Evolutionary conservation across 345 rosid genomes (phyloP), one percentile per base, ranked within the genome.

Genomic region (Moringa oleifera): DNA sequence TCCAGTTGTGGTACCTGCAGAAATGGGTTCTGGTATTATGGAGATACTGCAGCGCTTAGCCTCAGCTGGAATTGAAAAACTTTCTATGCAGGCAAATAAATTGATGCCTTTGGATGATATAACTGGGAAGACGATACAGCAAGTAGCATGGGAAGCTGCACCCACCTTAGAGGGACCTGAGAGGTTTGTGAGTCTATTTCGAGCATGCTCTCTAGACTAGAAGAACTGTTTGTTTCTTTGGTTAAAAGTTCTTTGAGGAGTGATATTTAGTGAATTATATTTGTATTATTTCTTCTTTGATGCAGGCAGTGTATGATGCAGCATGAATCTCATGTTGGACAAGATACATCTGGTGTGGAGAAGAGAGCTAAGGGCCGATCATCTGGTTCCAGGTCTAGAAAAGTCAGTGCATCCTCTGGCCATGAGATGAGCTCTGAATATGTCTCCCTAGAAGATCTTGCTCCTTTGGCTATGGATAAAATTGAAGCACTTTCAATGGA

Each of bases 401-500:
- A 67, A 61, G 33, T 56, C 15, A 70, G 68, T 61, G 77, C 88
- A 65, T 64, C 68, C 62, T 71, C 85, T 20, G 71, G 70, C 65
- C 74, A 41, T 60, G 86, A 73, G 57, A 62, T 69, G 58, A 81
- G 74, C 64, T 71, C 87, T 6, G 97, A 92, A 55, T 92, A 81
- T 73, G 97, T 84, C 65, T 87, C 95, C 69, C 82, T 93, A 24
- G 98, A 93, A 77, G 91, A 93, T 71, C 90, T 93, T 59, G 98
- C 98, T 67, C 98, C 97, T 58, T 74, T 93, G 79, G 98, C 98
- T 58, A 83, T 93, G 92, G 90, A 89, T 76, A 91, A 93, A 82
- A 87, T 93, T 59, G 98, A 93, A 83, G 95, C 95, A 49, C 95
- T 93, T 70, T 84, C 97, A 28, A 76, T 93, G 68, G 98, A 93